Base-by-base conservation (phyloP, 306 rosid species). In the Biancaea sappan region DNA sequence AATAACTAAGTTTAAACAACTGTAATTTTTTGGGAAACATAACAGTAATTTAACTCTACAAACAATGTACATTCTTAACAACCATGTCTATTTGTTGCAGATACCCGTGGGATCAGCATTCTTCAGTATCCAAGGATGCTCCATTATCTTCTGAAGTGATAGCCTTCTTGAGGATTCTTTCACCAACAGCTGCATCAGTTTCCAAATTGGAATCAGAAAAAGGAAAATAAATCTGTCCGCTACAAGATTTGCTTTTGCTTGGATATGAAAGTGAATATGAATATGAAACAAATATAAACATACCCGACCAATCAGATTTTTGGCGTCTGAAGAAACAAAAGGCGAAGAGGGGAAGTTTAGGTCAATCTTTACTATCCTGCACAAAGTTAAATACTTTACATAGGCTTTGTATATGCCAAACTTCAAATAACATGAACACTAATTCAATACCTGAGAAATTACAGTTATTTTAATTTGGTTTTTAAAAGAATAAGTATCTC, bases 91-190 rank as follows among this genome's bases (percentile, higher is more conserved):
- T 77, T 80, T 79, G 14, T 77, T 59, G 83, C 93, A 77, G 63
- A 84, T 71, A 71, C 86, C 86, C 24, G 31, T 48, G 37, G 87
- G 84, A 74, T 90, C 80, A 15, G 91, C 90, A 57, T 90, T 86
- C 89, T 82, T 83, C 73, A 79, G 51, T 72, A 92, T 88, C 98
- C 96, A 92, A 35, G 94, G 96, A 79, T 92, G 98, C 65, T 86
- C 91, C 81, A 66, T 64, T 72, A 92, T 92, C 82, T 84, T 87
- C 73, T 81, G 84, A 80, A 92, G 96, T 21, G 94, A 81, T 38
- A 90, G 89, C 81, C 98, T 79, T 72, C 64, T 75, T 57, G 94
- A 81, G 37, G 94, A 86, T 79, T 92, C 91, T 84, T 81, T 92
- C 69, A 88, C 96, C 22, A 92, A 71, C 11, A 92, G 96, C 96